These are phyloP conservation scores for Nicotiana knightiana DNA, from an alignment of 257 asterid species.

Conservation along the genomic window DNA sequence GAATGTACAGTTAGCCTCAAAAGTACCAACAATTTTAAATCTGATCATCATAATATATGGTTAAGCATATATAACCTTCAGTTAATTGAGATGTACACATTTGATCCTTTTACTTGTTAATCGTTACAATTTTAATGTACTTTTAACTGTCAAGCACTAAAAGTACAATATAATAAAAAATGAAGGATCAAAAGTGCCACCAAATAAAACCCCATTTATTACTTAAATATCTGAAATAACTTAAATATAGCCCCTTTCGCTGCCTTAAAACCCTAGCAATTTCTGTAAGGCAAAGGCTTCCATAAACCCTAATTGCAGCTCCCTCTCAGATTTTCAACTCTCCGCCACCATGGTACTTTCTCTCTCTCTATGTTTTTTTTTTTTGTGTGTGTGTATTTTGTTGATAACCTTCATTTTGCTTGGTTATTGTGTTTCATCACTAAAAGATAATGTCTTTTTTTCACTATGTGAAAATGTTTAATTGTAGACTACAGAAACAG, in stretches of 20 bases:
- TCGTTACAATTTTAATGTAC: too few species aligned
- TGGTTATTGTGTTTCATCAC: background rate
- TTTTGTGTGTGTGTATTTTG: background rate
- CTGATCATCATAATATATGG: too few species aligned
- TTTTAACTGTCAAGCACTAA: background rate
- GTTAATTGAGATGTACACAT: too few species aligned
- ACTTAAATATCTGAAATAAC: background rate
- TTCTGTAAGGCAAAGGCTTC: background rate
- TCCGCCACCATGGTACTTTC: conserved; percentile 5
- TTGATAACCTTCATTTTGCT: background rate
- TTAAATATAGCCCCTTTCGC: background rate
- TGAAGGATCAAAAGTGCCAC: background rate
- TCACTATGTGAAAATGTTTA: background rate
- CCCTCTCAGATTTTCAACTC: background rate
- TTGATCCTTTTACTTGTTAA: too few species aligned
- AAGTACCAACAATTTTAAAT: too few species aligned
- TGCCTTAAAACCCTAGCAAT: background rate
- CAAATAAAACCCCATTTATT: background rate
- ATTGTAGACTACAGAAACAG: conserved; percentile 36
- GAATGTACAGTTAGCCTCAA: too few species aligned
- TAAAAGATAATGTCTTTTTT: background rate
- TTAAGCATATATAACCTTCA: too few species aligned
- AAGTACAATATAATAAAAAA: background rate
- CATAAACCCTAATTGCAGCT: conserved; percentile 2
- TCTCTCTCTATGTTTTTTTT: background rate